Evolutionary conservation across 78 protist species (phyloP).

Genomic region (Cyanophora paradoxa): DNA sequence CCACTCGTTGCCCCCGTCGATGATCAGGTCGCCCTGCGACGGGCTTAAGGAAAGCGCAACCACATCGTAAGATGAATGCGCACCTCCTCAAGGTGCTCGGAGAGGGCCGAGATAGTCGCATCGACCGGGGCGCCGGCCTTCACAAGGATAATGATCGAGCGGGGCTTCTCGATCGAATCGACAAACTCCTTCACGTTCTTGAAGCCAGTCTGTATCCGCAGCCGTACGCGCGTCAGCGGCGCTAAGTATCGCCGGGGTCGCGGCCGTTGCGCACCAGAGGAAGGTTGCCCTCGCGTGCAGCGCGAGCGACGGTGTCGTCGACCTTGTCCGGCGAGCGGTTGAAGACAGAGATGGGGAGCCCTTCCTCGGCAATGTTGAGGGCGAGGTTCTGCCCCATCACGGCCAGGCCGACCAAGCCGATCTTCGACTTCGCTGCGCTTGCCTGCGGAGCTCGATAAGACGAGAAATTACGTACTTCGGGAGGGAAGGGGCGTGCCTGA

Average conservation of each 20-base stretch:
- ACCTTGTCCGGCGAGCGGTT: conserved; percentile 47
- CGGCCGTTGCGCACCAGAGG: too few species aligned
- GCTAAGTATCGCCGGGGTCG: conserved; percentile 28
- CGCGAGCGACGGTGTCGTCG: conserved; percentile 17
- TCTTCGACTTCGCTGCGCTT: too few species aligned
- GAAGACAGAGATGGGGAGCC: conserved; percentile 65
- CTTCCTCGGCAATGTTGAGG: conserved; percentile 84
- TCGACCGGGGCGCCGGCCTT: conserved; percentile 86
- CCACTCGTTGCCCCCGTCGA: conserved; percentile 84
- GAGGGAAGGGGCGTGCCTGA: too few species aligned
- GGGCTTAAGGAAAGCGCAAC: too few species aligned
- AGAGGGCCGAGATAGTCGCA: background rate
- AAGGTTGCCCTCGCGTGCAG: too few species aligned
- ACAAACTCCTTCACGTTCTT: conserved; percentile 61
- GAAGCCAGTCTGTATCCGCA: conserved; percentile 35
- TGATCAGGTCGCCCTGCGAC: conserved; percentile 40
- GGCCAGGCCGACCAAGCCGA: conserved; percentile 79
- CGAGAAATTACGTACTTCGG: too few species aligned
- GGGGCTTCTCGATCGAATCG: conserved; percentile 62
- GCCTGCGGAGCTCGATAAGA: too few species aligned
- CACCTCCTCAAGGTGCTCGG: conserved; percentile 48
- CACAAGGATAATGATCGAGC: conserved; percentile 81
- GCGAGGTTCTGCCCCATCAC: conserved; percentile 96
- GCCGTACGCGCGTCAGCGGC: too few species aligned
- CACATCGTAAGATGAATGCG: too few species aligned